These are phyloP conservation scores for Tricholoma sp. DNA, from an alignment of 768 basidiomycete species.

Conservation along the genomic window DNA sequence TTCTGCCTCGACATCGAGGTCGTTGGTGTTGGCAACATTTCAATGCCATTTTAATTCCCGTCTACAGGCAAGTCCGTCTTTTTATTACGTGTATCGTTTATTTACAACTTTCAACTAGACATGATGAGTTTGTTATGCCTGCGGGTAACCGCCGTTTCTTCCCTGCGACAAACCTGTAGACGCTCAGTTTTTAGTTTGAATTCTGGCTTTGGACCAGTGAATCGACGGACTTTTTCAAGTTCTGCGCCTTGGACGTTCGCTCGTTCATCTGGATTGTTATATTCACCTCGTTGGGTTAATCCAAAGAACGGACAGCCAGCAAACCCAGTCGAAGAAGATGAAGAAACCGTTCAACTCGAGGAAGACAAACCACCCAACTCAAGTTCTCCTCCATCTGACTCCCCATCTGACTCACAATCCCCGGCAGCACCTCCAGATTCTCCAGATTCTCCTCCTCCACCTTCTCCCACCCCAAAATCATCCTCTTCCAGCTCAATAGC, in stretches of 20 bases:
- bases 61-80: background rate
- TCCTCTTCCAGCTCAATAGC: constrained; percentile 52
- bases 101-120: background rate
- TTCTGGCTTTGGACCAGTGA: background rate
- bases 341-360: constrained; percentile 5
- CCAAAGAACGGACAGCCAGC: constrained; percentile 16
- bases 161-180: constrained; percentile 12
- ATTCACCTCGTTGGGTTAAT: constrained; percentile 20
- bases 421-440: constrained; percentile 18
- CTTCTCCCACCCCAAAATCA: constrained; percentile 18
- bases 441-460: constrained; percentile 5
- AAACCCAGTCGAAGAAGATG: constrained; percentile 9
- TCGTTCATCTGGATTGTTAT: constrained; percentile 6
- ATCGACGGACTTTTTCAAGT: constrained; percentile 3
- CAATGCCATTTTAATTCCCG: background rate
- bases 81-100: background rate
- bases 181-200: constrained; percentile 3
- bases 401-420: constrained; percentile 11
- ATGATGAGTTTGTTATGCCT: constrained; percentile 18
- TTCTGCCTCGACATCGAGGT: background rate
- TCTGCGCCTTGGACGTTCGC: constrained; percentile 10
- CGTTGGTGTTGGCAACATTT: background rate
- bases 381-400: constrained; percentile 11
- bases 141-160: constrained; percentile 2
- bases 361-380: constrained; percentile 13